These are phyloP conservation scores for Amanita subjunquillea DNA, from an alignment of 768 basidiomycete species.

Conservation along the genomic window DNA sequence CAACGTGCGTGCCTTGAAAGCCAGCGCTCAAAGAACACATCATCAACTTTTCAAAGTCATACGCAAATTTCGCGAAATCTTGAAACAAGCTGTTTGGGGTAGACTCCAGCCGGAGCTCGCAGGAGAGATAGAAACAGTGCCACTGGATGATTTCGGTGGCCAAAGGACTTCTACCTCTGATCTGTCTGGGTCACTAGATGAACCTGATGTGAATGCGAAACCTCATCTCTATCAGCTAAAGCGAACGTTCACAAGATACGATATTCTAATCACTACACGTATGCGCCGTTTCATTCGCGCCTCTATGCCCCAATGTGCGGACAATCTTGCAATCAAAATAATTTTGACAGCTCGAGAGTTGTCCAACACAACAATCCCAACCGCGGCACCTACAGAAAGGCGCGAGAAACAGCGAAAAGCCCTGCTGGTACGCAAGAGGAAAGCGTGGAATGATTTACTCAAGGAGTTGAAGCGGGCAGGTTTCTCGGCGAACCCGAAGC, in stretches of 20 bases:
- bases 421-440: slow-evolving; percentile 72
- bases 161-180: background rate
- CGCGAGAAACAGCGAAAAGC: slow-evolving; percentile 61
- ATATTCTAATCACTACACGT: slow-evolving; percentile 27
- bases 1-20: slow-evolving; percentile 88
- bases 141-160: slow-evolving; percentile 3
- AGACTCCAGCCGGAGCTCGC: slow-evolving; percentile 27
- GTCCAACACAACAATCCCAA: slow-evolving; percentile 31
- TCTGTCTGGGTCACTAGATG: slow-evolving; percentile 10
- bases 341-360: slow-evolving; percentile 54
- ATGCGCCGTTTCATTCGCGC: slow-evolving; percentile 33
- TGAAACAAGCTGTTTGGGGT: slow-evolving; percentile 60
- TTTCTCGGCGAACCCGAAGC: slow-evolving; percentile 59
- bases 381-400: slow-evolving; percentile 32
- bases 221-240: slow-evolving; percentile 38
- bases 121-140: slow-evolving; percentile 23
- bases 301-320: slow-evolving; percentile 30
- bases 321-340: slow-evolving; percentile 51
- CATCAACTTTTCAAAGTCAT: slow-evolving; percentile 84
- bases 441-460: slow-evolving; percentile 84
- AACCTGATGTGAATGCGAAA: slow-evolving; percentile 9
- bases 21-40: slow-evolving; percentile 86
- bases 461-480: slow-evolving; percentile 82
- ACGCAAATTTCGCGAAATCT: slow-evolving; percentile 82
- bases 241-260: slow-evolving; percentile 42